phyloP scores from a whole-genome alignment of 2,329 filamentous ascomycete genomes.

The Escovopsis weberi region DNA sequence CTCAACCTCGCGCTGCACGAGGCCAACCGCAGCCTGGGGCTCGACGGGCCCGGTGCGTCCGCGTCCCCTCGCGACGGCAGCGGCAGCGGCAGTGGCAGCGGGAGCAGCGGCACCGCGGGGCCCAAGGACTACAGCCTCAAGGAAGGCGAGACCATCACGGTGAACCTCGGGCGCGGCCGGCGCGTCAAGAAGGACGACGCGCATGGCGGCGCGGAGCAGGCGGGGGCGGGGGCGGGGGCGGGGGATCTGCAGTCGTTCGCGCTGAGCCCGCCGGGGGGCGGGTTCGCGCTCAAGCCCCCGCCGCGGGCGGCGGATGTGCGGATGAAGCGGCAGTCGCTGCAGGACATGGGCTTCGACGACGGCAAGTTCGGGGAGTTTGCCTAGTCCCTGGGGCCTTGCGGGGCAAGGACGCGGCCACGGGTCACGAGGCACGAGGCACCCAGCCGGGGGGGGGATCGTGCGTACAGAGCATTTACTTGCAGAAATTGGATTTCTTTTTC shows the following conservation, averaged over 20 bases:
- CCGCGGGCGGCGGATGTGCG: conserved; percentile 48
- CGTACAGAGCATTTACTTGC: too few species aligned
- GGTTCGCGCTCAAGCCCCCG: conserved; percentile 49
- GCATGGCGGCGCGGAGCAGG: not conserved
- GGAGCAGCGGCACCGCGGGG: conserved; percentile 12
- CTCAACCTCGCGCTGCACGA: conserved; percentile 71
- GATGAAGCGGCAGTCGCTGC: conserved; percentile 40
- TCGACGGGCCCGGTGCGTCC: conserved; percentile 24
- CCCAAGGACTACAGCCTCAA: conserved; percentile 67
- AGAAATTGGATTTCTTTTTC: too few species aligned
- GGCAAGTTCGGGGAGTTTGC: conserved; percentile 79
- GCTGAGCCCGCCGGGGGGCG: conserved; percentile 52
- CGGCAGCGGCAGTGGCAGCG: too few species aligned
- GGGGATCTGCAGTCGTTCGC: conserved; percentile 45
- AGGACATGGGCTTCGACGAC: conserved; percentile 71
- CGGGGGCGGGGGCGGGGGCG: conserved; percentile 8
- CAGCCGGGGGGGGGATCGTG: too few species aligned
- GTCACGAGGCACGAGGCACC: too few species aligned
- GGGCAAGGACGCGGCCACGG: not conserved
- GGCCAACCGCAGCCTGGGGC: conserved; percentile 53
- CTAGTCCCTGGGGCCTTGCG: conserved; percentile 11
- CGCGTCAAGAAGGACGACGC: conserved; percentile 23
- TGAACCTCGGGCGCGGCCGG: conserved; percentile 51
- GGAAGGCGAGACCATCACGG: conserved; percentile 77
- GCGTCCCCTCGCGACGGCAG: too few species aligned